Base-by-base conservation (phyloP, 2,329 filamentous ascomycete species). In the Chaetoscypha palmicola region DNA sequence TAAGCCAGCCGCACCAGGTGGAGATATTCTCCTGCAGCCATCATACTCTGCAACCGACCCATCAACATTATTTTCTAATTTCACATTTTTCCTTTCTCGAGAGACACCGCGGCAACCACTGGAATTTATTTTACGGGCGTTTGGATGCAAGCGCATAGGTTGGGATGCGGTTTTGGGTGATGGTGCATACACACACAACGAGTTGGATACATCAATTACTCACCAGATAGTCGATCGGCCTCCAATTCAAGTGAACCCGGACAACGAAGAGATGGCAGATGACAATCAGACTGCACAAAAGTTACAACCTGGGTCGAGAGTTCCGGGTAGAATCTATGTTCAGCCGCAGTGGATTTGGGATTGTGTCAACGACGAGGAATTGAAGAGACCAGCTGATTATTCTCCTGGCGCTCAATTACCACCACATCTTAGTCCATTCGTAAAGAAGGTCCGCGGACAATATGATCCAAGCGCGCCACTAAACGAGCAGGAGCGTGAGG, bases 311-410 rank as follows among this genome's bases (percentile, higher is more conserved):
- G 84, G 86, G 58, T 79, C 79, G 51, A 80, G 89, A 49, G 83
- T 97, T 49, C 89, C 91, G n/a, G 91, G 91, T 26, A 77, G 92
- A 53, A 88, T 81, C 51, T 98, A 98, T 57, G 70, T 98, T 44
- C 92, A 98, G 69, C 92, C 92, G 16, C 92, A 98, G 64, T 98
- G 94, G 91, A 81, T 98, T 3, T 98, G 92, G 92, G 92, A 98
- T 62, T 91, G 86, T 58, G 71, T 95, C 63, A 98, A 98, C 63
- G 86, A 92, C 35, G 87, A 88, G 50, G 88, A 91, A 65, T 70
- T 98, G 44, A 81, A 96, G 63, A 77, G 85, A 53, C 79, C 90
- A 23, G 88, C 96, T 61, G 68, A 90, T 26, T 98, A 98, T 60
- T 86, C 83, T 0, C 92, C 92, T 2, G 92, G 92, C 14, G 84